Conservation (phyloP, 2,329 filamentous ascomycete genomes). For the Metarhizium album region DNA sequence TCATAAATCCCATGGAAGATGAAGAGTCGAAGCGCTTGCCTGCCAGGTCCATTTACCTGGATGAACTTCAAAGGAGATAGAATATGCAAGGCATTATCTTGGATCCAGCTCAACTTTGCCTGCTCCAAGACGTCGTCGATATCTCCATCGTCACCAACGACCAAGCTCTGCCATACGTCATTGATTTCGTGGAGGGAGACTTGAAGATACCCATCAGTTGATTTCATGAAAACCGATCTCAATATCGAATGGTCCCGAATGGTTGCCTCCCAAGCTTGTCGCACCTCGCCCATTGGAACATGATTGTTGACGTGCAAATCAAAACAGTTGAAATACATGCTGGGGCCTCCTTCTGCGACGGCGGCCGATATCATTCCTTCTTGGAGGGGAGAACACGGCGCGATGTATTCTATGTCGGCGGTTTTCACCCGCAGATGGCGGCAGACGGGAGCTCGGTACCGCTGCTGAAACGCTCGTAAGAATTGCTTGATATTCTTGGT, state of each 20-base stretch:
- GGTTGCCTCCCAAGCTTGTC: slow-evolving; percentile 45
- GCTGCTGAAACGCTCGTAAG: slow-evolving; percentile 54
- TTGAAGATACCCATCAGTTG: slow-evolving; percentile 67
- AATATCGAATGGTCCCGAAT: slow-evolving; percentile 50
- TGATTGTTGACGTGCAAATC: slow-evolving; percentile 39
- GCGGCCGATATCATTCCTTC: slow-evolving; percentile 74
- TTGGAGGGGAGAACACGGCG: slow-evolving; percentile 77
- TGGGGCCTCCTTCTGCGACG: slow-evolving; percentile 38
- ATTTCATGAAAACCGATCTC: slow-evolving; percentile 61
- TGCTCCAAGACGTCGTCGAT: slow-evolving; percentile 23
- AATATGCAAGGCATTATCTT: slow-evolving; percentile 37
- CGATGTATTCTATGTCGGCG: slow-evolving; percentile 57
- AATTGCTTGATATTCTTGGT: slow-evolving; percentile 44
- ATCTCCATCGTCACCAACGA: slow-evolving; percentile 15
- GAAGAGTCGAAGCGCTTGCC: slow-evolving; percentile 1
- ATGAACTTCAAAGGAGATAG: slow-evolving; percentile 41
- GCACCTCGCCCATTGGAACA: slow-evolving; percentile 37
- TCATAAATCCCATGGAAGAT: slow-evolving; percentile 85
- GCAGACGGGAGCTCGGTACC: slow-evolving; percentile 42
- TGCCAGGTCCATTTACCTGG: slow-evolving; percentile 19
- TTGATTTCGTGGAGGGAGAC: slow-evolving; percentile 41
- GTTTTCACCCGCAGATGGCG: slow-evolving; percentile 38
- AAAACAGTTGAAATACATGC: slow-evolving; percentile 72
- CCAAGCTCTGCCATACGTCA: slow-evolving; percentile 32
- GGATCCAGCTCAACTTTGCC: slow-evolving; percentile 40